Percentiles rank a stretch among this genome's conserved stretches.
These are phyloP conservation scores for Hypomyces rosellus DNA, from an alignment of 2,329 filamentous ascomycete genomes.

Conservation along the genomic window DNA sequence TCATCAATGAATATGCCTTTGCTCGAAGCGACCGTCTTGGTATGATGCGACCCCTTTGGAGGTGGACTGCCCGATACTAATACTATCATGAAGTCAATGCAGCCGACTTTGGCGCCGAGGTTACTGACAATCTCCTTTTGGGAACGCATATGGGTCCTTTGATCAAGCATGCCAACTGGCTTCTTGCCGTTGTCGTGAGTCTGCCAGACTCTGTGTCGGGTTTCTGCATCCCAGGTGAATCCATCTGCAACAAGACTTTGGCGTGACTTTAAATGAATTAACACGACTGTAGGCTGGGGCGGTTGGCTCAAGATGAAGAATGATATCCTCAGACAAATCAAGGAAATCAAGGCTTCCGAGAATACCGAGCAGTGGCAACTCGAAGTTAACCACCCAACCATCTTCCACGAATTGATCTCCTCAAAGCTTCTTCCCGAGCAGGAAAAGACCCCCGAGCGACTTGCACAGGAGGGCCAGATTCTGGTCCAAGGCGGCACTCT, in stretches of 20 bases:
- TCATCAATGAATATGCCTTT: conserved; percentile 36
- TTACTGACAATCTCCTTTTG: conserved; percentile 30
- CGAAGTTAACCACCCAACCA: conserved; percentile 28
- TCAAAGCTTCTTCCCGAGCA: conserved; percentile 24
- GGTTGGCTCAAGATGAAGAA: conserved; percentile 35
- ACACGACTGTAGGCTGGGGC: conserved; percentile 24
- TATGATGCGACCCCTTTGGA: conserved; percentile 8
- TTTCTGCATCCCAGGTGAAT: conserved; percentile 26
- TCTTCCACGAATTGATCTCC: conserved; percentile 30
- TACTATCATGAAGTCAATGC: conserved; percentile 24
- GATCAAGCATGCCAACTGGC: conserved; percentile 31
- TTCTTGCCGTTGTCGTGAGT: conserved; percentile 28
- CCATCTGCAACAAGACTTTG: background rate
- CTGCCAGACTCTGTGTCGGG: conserved; percentile 30
- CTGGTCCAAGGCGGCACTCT: conserved; percentile 34
- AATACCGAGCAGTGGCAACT: conserved; percentile 28
- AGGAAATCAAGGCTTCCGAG: conserved; percentile 28
- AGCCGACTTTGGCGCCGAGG: conserved; percentile 28
- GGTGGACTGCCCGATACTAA: background rate
- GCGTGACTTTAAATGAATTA: conserved; percentile 11
- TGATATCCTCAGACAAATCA: conserved; percentile 30
- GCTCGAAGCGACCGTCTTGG: conserved; percentile 28
- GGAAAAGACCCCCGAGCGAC: conserved; percentile 28
- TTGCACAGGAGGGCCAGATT: conserved; percentile 34
- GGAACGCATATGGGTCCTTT: conserved; percentile 32